A percentile compares a stretch with the other conserved stretches of the same genome.
phyloP scores from a whole-genome alignment of 768 basidiomycete genomes.

The Boletus pseudopeckii region DNA sequence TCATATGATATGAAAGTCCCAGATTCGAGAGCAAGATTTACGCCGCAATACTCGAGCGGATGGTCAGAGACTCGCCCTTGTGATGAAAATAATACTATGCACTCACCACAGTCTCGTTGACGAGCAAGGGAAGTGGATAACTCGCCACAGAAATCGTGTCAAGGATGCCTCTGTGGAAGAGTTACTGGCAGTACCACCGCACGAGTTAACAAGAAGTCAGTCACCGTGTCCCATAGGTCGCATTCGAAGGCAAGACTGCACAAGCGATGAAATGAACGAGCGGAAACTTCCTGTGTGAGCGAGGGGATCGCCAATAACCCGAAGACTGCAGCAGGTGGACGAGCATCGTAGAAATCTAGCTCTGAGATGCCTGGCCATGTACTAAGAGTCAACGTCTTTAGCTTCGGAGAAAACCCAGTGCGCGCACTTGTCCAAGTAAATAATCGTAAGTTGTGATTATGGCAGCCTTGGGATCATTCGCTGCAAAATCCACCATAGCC shows the following conservation, averaged over 20 bases:
- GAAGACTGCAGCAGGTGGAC: slow-evolving; percentile 11
- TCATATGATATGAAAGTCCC: neutral
- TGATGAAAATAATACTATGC: slow-evolving; percentile 3
- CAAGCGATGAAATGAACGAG: slow-evolving; percentile 13
- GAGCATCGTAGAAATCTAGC: slow-evolving; percentile 52
- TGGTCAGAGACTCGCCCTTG: neutral
- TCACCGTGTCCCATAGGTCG: slow-evolving; percentile 6
- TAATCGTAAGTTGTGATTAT: too few species aligned
- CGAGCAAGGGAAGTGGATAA: slow-evolving; percentile 9
- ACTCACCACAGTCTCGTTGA: slow-evolving; percentile 9
- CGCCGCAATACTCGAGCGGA: neutral
- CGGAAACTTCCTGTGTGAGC: slow-evolving; percentile 1
- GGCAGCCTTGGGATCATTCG: too few species aligned
- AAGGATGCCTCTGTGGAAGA: neutral
- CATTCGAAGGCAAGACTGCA: slow-evolving; percentile 1
- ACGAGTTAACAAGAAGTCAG: neutral
- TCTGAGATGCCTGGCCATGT: slow-evolving; percentile 12
- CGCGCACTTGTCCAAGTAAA: neutral
- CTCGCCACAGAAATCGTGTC: neutral
- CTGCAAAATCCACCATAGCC: too few species aligned
- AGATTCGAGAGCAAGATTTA: neutral
- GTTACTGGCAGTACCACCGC: neutral
- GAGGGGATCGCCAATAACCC: slow-evolving; percentile 24
- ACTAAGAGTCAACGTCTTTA: neutral
- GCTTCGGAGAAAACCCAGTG: too few species aligned